These are phyloP conservation scores for Jatropha multifida DNA, from an alignment of 441 rosid species.

Conservation along the genomic window DNA sequence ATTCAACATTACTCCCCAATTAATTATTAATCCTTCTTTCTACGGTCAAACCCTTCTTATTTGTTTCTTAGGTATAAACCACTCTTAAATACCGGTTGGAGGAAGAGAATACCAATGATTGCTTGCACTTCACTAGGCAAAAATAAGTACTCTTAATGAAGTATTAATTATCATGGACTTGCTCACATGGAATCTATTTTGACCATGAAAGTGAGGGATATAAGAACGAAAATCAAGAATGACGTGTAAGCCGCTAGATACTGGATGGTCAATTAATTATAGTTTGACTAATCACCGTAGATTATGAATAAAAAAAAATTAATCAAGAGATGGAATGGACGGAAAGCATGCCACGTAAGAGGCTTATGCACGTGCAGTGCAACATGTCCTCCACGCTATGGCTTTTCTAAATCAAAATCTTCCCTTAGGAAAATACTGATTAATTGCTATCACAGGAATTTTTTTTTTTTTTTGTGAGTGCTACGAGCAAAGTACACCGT, in stretches of 20 bases:
- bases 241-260: not conserved
- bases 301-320: not conserved
- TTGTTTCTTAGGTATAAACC: too few relatives aligned
- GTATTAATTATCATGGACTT: not conserved
- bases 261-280: not conserved
- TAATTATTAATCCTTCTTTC: not conserved
- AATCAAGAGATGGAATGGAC: constrained; percentile 10
- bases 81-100: too few relatives aligned
- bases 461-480: constrained; percentile 3
- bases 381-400: constrained; percentile 5
- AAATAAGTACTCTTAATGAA: not conserved
- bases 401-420: not conserved
- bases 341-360: constrained; percentile 18
- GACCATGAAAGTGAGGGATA: constrained; percentile 18
- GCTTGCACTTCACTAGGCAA: not conserved
- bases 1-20: not conserved
- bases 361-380: constrained; percentile 16
- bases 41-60: not conserved
- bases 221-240: constrained; percentile 12
- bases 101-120: too few relatives aligned
- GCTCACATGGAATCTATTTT: constrained; percentile 9
- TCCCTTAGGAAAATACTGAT: not conserved
- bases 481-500: constrained; percentile 14
- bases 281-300: not conserved
- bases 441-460: not conserved